phyloP scores from a whole-genome alignment of 164 flowering plant genomes.

The Cinnamomum micranthum region DNA sequence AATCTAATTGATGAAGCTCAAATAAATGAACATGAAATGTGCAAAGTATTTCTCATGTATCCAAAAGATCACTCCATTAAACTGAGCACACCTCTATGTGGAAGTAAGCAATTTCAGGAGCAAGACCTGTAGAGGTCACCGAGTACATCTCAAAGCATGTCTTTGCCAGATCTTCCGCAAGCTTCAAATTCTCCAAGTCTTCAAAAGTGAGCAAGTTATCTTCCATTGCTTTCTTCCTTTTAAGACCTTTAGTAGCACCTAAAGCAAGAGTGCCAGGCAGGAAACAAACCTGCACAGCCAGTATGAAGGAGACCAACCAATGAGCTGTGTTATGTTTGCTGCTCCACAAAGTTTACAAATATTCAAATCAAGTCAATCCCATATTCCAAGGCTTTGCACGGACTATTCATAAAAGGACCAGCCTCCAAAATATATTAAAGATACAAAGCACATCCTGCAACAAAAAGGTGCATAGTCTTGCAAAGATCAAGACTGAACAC shows the following conservation, averaged over 20 bases:
- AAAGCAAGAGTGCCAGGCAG: conserved; percentile 97
- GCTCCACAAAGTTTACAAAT: neutral
- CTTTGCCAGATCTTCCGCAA: conserved; percentile 88
- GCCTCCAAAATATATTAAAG: neutral
- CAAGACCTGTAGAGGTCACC: conserved; percentile 93
- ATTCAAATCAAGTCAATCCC: neutral
- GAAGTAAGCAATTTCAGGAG: conserved; percentile 96
- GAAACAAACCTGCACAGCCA: conserved; percentile 75
- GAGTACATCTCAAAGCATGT: conserved; percentile 91
- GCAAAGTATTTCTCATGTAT: neutral
- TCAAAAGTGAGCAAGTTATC: conserved; percentile 65
- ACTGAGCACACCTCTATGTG: conserved; percentile 54
- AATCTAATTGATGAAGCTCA: conserved; percentile 4
- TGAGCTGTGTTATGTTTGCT: neutral
- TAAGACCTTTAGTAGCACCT: conserved; percentile 92
- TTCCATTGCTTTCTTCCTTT: conserved; percentile 73
- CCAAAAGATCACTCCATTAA: conserved; percentile 2
- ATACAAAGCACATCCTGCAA: neutral
- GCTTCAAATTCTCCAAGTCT: conserved; percentile 84
- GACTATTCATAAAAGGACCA: neutral
- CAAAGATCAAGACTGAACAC: neutral
- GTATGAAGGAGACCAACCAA: neutral
- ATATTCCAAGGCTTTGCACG: neutral
- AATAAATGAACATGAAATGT: neutral
- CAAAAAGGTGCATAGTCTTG: neutral